These are phyloP conservation scores for Geranium rotundifolium DNA, from an alignment of 345 rosid species.

Conservation along the genomic window DNA sequence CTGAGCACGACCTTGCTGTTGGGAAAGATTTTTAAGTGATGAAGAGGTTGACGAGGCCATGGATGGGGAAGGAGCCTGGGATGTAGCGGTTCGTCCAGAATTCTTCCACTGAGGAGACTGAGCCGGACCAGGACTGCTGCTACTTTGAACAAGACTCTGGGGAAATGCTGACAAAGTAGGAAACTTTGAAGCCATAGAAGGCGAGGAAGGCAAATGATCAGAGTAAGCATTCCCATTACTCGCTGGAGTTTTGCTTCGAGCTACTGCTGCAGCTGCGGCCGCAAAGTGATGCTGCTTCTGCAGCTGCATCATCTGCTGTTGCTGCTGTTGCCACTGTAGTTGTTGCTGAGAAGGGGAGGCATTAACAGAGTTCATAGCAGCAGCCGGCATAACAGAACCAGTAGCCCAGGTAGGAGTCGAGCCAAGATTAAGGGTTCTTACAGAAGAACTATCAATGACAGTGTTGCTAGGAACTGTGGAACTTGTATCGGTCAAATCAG, in stretches of 20 bases:
- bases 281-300: conserved; percentile 3
- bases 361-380: conserved; percentile 18
- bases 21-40: conserved; percentile 43
- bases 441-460: conserved; percentile 73
- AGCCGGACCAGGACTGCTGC: conserved; percentile 37
- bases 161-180: conserved; percentile 50
- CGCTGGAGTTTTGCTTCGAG: conserved; percentile 47
- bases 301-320: conserved; percentile 9
- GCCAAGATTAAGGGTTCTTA: conserved; percentile 46
- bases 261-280: conserved; percentile 3
- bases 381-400: conserved; percentile 32
- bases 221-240: conserved; percentile 54
- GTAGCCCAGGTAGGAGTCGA: conserved; percentile 39
- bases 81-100: conserved; percentile 39
- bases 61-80: conserved; percentile 51
- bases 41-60: conserved; percentile 42
- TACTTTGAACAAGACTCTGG: conserved; percentile 62
- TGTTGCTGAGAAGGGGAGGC: conserved; percentile 36
- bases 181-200: conserved; percentile 50
- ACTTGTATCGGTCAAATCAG: conserved; percentile 45
- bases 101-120: conserved; percentile 88
- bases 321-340: conserved; percentile 23
- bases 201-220: conserved; percentile 46
- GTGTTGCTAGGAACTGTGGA: conserved; percentile 44
- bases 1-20: conserved; percentile 62